These are phyloP conservation scores for Dentipellis fragilis DNA, from an alignment of 768 basidiomycete genomes.

Conservation along the genomic window DNA sequence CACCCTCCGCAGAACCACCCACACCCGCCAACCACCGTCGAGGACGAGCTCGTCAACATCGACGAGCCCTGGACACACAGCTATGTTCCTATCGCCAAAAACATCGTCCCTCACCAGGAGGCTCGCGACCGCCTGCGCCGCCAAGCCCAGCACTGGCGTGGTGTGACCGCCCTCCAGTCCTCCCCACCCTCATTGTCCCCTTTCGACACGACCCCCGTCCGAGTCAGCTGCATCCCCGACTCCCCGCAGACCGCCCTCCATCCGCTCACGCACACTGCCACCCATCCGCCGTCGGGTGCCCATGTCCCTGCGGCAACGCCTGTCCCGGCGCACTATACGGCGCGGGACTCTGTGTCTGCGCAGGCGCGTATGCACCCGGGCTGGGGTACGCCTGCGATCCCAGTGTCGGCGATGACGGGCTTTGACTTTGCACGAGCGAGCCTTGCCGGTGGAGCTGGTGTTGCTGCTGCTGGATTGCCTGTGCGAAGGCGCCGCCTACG, in stretches of 20 bases:
- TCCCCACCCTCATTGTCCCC: slow-evolving; percentile 20
- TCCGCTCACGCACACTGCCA: slow-evolving; percentile 21
- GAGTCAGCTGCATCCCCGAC: slow-evolving; percentile 18
- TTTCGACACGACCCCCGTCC: slow-evolving; percentile 25
- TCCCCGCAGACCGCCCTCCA: slow-evolving; percentile 21
- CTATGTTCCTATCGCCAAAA: slow-evolving; percentile 36
- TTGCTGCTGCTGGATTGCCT: slow-evolving; percentile 4
- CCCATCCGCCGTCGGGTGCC: too few species aligned
- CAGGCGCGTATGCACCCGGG: background rate
- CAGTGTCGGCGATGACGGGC: too few species aligned
- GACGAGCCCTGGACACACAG: slow-evolving; percentile 37
- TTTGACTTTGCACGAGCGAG: background rate
- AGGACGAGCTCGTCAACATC: slow-evolving; percentile 40
- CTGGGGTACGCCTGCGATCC: slow-evolving; percentile 11
- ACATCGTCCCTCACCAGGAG: slow-evolving; percentile 32
- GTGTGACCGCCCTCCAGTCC: slow-evolving; percentile 45
- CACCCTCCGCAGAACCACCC: slow-evolving; percentile 8
- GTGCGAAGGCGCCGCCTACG: background rate
- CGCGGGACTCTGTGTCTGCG: background rate
- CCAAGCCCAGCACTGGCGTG: slow-evolving; percentile 59
- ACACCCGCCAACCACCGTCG: slow-evolving; percentile 14
- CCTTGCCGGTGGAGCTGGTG: slow-evolving; percentile 3
- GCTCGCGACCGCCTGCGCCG: slow-evolving; percentile 41
- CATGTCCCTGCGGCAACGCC: too few species aligned
- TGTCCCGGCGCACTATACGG: background rate